Evolutionary conservation across 371 early-diverging fungal species (phyloP).

Genomic region (Mortierella sp.): DNA sequence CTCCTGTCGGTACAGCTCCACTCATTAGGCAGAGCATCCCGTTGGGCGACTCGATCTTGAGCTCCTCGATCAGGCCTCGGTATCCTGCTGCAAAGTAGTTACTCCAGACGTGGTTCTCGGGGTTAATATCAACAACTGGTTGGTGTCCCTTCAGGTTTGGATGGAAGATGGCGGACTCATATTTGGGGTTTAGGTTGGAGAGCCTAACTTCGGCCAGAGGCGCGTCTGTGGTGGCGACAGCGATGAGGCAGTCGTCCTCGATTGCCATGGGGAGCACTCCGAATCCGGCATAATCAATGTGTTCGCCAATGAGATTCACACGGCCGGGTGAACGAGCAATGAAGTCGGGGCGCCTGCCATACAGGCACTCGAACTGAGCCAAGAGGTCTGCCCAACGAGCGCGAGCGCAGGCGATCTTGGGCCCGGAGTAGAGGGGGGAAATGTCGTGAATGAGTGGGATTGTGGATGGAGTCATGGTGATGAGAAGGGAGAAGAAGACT

Average conservation of each 20-base stretch:
- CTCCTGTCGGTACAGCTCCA: constrained; percentile 86
- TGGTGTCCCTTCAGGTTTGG: constrained; percentile 58
- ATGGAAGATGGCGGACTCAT: constrained; percentile 66
- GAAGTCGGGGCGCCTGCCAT: constrained; percentile 78
- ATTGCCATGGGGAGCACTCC: constrained; percentile 97
- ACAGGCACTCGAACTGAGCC: constrained; percentile 66
- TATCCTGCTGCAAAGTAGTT: constrained; percentile 90
- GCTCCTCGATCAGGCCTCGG: constrained; percentile 75
- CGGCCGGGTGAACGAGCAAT: constrained; percentile 92
- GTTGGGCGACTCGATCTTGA: constrained; percentile 62
- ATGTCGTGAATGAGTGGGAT: constrained; percentile 48
- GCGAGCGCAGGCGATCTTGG: constrained; percentile 37
- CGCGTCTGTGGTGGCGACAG: constrained; percentile 62
- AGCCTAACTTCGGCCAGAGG: constrained; percentile 63
- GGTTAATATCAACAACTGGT: constrained; percentile 71
- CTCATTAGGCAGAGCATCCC: constrained; percentile 78
- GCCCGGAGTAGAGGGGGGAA: constrained; percentile 45
- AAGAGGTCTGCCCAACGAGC: constrained; percentile 55
- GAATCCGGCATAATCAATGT: constrained; percentile 95
- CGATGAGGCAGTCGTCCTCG: constrained; percentile 86
- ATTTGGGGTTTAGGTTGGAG: constrained; percentile 73
- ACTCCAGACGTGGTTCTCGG: constrained; percentile 75
- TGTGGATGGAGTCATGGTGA: constrained; percentile 11
- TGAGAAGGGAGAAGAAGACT: not conserved
- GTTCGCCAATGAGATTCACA: constrained; percentile 94